phyloP scores from a whole-genome alignment of 441 rosid species.

The Arabidopsis hybrid region DNA sequence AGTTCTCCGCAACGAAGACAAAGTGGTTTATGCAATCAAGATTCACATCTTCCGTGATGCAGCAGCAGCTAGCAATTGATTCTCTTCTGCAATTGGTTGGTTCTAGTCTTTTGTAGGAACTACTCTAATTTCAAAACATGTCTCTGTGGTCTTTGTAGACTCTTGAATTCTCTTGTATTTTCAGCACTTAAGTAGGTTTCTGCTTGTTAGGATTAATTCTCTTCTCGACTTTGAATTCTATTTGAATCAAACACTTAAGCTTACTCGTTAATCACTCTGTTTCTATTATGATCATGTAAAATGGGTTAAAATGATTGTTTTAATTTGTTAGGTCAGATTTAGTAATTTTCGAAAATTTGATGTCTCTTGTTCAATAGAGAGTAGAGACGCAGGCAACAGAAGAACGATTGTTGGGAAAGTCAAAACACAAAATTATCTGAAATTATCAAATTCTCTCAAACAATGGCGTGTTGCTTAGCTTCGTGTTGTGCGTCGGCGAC shows the following conservation, averaged over 20 bases:
- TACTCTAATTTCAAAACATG: too few species aligned
- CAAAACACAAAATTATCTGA: conserved; percentile 9
- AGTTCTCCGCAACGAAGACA: neutral
- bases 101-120: neutral
- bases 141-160: too few species aligned
- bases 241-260: neutral
- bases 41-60: conserved; percentile 26
- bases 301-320: conserved; percentile 1
- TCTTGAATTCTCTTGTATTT: too few species aligned
- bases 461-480: conserved; percentile 70
- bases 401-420: neutral
- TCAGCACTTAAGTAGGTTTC: neutral
- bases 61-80: neutral
- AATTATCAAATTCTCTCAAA: neutral
- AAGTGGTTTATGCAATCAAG: conserved; percentile 18
- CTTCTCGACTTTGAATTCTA: too few species aligned
- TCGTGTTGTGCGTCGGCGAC: conserved; percentile 80
- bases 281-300: neutral
- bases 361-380: neutral
- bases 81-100: neutral
- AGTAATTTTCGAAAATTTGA: neutral
- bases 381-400: neutral
- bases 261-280: neutral
- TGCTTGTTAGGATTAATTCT: neutral
- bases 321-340: neutral